phyloP scores from a whole-genome alignment of 2,329 filamentous ascomycete species.

The Hypoxylon sp. region DNA sequence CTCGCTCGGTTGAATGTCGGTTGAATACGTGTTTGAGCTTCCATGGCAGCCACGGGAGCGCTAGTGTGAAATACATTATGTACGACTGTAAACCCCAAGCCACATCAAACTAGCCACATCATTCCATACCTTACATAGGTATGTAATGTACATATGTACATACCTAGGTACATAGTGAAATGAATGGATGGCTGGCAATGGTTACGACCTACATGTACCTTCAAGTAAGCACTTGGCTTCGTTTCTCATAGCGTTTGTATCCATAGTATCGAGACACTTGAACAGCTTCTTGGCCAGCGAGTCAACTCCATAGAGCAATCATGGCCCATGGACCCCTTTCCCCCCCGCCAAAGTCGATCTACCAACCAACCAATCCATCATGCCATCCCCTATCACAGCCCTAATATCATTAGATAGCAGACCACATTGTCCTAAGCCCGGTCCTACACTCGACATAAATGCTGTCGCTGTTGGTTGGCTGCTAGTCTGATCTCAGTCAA shows the following conservation, averaged over 20 bases:
- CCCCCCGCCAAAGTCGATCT: not conserved
- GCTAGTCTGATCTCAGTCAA: slow-evolving; percentile 11
- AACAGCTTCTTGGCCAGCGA: not conserved
- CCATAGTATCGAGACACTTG: not conserved
- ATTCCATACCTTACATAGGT: no score
- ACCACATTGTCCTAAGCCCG: not conserved
- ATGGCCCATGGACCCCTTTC: not conserved
- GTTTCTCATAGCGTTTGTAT: not conserved
- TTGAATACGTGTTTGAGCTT: slow-evolving; percentile 8
- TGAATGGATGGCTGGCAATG: not conserved
- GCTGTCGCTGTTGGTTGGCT: slow-evolving; percentile 5
- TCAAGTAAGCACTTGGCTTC: no score
- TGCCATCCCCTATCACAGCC: not conserved
- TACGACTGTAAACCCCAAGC: not conserved
- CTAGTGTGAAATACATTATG: no score
- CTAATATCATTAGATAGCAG: not conserved
- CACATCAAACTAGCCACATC: slow-evolving; percentile 17
- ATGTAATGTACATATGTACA: not conserved
- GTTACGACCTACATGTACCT: not conserved
- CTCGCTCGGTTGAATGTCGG: slow-evolving; percentile 23
- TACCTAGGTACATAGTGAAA: not conserved
- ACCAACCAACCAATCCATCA: not conserved
- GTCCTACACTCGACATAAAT: not conserved
- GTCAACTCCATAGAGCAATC: slow-evolving; percentile 1
- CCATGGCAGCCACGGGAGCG: not conserved